Conservation (phyloP, 2,329 filamentous ascomycete species). For the Coleophoma crateriformis region DNA sequence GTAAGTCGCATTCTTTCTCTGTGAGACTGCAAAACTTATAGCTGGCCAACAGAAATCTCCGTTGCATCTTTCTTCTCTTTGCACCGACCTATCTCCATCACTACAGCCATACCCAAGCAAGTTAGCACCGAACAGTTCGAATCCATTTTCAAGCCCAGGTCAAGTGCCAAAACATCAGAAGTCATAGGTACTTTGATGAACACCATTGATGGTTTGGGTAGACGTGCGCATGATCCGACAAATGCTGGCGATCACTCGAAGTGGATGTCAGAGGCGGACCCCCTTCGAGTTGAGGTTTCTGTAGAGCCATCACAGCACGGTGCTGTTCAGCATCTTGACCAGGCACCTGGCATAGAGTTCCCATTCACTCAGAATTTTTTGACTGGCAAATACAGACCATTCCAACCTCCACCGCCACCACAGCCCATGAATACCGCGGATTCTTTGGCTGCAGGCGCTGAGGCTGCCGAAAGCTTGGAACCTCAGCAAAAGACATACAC, state of each 20-base stretch:
- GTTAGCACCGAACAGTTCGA: slow-evolving; percentile 73
- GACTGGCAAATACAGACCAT: slow-evolving; percentile 69
- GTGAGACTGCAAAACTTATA: background rate
- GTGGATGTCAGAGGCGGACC: slow-evolving; percentile 22
- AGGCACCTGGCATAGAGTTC: slow-evolving; percentile 41
- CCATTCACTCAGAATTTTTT: slow-evolving; percentile 64
- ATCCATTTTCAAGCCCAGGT: slow-evolving; percentile 67
- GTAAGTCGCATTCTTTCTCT: slow-evolving; percentile 31
- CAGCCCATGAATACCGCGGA: slow-evolving; percentile 45
- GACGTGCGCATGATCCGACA: slow-evolving; percentile 48
- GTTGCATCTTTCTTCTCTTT: slow-evolving; percentile 93
- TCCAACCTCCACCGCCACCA: slow-evolving; percentile 79
- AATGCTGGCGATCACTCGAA: slow-evolving; percentile 15
- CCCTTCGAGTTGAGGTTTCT: slow-evolving; percentile 34
- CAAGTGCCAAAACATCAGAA: slow-evolving; percentile 44
- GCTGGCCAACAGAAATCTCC: slow-evolving; percentile 60
- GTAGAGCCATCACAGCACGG: slow-evolving; percentile 38
- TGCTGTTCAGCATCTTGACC: slow-evolving; percentile 48
- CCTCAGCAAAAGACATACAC: slow-evolving; percentile 53
- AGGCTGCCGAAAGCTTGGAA: slow-evolving; percentile 30
- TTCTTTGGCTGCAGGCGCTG: slow-evolving; percentile 29
- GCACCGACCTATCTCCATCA: slow-evolving; percentile 88
- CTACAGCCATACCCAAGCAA: slow-evolving; percentile 68
- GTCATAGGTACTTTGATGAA: slow-evolving; percentile 63
- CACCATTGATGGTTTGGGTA: slow-evolving; percentile 54